Base-by-base conservation (phyloP, 306 rosid species). In the Quercus gilva region DNA sequence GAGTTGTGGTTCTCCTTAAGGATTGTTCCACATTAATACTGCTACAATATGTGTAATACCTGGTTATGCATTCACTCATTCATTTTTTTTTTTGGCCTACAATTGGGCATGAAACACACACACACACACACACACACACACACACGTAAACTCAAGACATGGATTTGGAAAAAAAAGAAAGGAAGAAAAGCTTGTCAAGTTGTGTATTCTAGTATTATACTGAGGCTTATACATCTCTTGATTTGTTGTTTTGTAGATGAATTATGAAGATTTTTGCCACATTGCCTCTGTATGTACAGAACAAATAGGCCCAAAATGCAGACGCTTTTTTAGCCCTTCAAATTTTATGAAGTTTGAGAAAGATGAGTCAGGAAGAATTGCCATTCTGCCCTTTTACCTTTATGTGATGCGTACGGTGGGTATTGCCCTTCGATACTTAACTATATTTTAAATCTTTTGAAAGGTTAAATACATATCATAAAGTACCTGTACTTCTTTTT, bases 291-390 rank as follows among this genome's bases (percentile, higher is more conserved):
- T 96, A 79, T 96, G 99, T 86, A 92, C 98, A 37, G 99, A 93
- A 87, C 99, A 91, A 88, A 96, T 96, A 71, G 99, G 99, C 81
- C 88, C 99, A 43, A 96, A 93, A 86, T 96, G 97, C 60, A 89
- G 96, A 19, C 91, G 98, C 29, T 96, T 96, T 86, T 96, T 96
- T 83, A 96, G 99, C 85, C 99, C 99, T 82, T 96, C 99, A 68
- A 96, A 96, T 86, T 96, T 96, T 81, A 96, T 96, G 99, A 96
- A 96, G 86, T 96, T 96, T 87, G 99, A 96, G 92, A 96, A 96
- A 86, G 99, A 96, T 71, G 99, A 96, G 80, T 94, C 88, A 43
- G 99, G 99, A 86, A 93, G 99, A 90, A 96, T 96, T 86, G 99
- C 99, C 78, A 96, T 96, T 81, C 93, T 96, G 75, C 99, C 99